Evolutionary conservation across 2,329 filamentous ascomycete genomes (phyloP).

Genomic region (Fusarium redolens): DNA sequence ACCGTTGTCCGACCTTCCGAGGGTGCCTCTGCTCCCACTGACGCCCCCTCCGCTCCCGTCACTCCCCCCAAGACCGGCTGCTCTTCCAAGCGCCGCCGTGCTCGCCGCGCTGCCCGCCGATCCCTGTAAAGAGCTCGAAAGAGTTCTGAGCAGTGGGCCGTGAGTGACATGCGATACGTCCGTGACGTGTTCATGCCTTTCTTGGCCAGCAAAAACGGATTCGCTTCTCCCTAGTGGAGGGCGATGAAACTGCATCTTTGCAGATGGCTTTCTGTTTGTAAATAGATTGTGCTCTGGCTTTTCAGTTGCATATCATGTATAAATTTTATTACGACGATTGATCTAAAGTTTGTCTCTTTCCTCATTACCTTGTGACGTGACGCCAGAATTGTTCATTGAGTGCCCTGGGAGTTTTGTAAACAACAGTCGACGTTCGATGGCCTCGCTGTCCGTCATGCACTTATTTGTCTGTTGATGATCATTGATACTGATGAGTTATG

Average conservation of each 20-base stretch:
- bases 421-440: not conserved
- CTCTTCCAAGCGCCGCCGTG: conserved; percentile 36
- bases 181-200: conserved; percentile 18
- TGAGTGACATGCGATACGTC: conserved; percentile 2
- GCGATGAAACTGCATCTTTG: conserved; percentile 28
- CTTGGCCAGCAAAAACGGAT: conserved; percentile 13
- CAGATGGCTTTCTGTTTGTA: conserved; percentile 44
- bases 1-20: conserved; percentile 36
- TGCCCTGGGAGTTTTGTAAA: not conserved
- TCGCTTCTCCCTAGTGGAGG: conserved; percentile 33
- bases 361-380: not conserved
- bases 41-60: conserved; percentile 20
- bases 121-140: conserved; percentile 36
- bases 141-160: not conserved
- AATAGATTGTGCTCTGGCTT: conserved; percentile 42
- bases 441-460: not conserved
- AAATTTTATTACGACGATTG: conserved; percentile 40
- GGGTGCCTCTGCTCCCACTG: conserved; percentile 19
- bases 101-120: conserved; percentile 37
- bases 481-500: too few relatives aligned
- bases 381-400: not conserved
- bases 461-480: too few relatives aligned
- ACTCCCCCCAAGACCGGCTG: conserved; percentile 38
- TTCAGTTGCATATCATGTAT: conserved; percentile 41
- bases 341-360: not conserved